Percentiles rank a stretch among this genome's conserved stretches.
Conservation (phyloP, 345 rosid species). For the Trapa bicornis region DNA sequence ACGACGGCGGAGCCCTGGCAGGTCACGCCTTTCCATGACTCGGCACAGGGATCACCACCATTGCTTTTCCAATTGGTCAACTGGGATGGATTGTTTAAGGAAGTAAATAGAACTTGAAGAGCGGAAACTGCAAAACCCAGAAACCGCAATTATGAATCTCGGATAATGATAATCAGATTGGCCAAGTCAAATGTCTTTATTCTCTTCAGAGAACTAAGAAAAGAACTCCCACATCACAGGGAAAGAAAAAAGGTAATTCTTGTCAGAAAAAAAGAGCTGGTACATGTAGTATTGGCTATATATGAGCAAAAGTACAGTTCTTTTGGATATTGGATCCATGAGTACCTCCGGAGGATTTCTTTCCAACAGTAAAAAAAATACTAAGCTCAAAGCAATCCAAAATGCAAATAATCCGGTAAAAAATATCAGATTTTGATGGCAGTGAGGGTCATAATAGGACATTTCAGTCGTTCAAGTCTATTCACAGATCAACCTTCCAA, state of each 20-base stretch:
- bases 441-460: neutral
- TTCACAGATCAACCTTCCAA: neutral
- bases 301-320: neutral
- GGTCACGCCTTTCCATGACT: constrained; percentile 86
- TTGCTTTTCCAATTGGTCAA: constrained; percentile 72
- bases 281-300: neutral
- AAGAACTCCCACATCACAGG: neutral
- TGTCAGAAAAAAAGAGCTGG: neutral
- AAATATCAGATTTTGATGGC: neutral
- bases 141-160: neutral
- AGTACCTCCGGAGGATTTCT: neutral
- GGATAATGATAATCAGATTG: neutral
- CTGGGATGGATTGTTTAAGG: constrained; percentile 73
- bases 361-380: neutral
- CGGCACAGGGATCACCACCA: constrained; percentile 91
- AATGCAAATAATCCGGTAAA: neutral
- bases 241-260: neutral
- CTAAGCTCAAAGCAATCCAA: too few relatives aligned
- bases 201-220: neutral
- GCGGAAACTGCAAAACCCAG: constrained; percentile 52
- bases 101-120: constrained; percentile 68
- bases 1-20: constrained; percentile 87
- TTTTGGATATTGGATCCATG: neutral
- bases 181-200: neutral
- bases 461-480: neutral